Base-by-base conservation (phyloP, 768 basidiomycete species). In the Suillus subalutaceus region DNA sequence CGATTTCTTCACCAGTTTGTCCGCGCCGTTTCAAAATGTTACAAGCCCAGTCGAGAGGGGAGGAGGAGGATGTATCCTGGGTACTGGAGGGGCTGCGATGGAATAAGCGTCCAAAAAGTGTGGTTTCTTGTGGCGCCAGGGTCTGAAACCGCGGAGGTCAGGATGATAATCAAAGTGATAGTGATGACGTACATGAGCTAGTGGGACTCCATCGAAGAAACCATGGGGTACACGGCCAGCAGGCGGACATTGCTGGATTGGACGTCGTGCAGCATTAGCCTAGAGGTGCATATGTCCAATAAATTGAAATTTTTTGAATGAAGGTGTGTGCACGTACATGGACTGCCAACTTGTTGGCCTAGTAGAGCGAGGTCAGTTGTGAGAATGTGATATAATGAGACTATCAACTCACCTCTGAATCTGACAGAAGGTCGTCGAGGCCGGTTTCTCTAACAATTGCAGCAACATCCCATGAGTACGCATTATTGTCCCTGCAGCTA, bases 401-500 rank as follows among this genome's bases (percentile, higher is more conserved):
- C 8, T 44, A 8, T n/a, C 8, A n/a, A 48, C 46, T 48, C 46
- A 12, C 46, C 9, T 48, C n/a, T 48, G 4, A 5, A 48, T 26
- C 23, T 6, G 4, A 50, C 2, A 50, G 6, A 26, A 26, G 23
- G 3, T 50, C 13, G 3, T 26, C 13, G 6, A 50, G 12, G 6
- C 48, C 48, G 13, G n/a, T 23, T 13, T 26, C 48, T 50, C 4
- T 50, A 3, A 50, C 6, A 15, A 50, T 50, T 6, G 13, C 13
- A 50, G 13, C 12, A 50, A 50, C 6, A 26, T 50, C 23, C 48
- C 48, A 50, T 15, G 1, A 2, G 6, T 50, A 50, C 13, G 48
- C 23, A 2, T 50, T 50, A 0, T 15, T 15, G 13, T 50, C 48
- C 0, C 1, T 0, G 23, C 48, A 50, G 23, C 48, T 23, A 15